These are phyloP conservation scores for Amylocarpus encephaloides DNA, from an alignment of 2,329 filamentous ascomycete species.

Conservation along the genomic window DNA sequence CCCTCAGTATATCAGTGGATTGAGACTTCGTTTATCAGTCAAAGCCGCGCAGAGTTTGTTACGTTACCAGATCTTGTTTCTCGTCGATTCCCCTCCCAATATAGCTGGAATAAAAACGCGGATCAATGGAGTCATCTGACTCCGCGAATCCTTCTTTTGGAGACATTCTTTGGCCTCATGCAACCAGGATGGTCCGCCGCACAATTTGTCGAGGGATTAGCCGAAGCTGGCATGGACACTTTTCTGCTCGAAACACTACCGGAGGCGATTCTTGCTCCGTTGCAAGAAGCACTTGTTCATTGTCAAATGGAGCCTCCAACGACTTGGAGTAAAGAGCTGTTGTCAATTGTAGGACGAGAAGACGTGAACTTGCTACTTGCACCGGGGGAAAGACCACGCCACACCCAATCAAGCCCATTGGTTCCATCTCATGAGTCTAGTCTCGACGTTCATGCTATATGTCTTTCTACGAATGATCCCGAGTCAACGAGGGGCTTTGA, in stretches of 20 bases:
- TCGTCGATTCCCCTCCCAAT: constrained; percentile 18
- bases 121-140: constrained; percentile 34
- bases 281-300: constrained; percentile 77
- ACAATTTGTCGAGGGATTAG: constrained; percentile 68
- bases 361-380: constrained; percentile 67
- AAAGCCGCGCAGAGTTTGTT: constrained; percentile 37
- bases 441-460: constrained; percentile 75
- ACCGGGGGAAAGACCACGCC: constrained; percentile 35
- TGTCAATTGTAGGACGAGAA: constrained; percentile 72
- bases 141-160: constrained; percentile 65
- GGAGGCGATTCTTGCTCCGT: constrained; percentile 70
- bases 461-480: constrained; percentile 54
- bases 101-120: constrained; percentile 10
- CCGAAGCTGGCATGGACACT: constrained; percentile 59
- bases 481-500: constrained; percentile 57
- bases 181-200: constrained; percentile 45
- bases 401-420: constrained; percentile 22
- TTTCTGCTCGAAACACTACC: constrained; percentile 75
- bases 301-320: constrained; percentile 79
- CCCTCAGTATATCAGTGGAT: constrained; percentile 55
- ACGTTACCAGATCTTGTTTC: constrained; percentile 44
- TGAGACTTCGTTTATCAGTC: constrained; percentile 34
- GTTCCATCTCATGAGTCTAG: constrained; percentile 57
- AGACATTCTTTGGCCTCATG: constrained; percentile 57
- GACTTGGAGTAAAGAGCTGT: constrained; percentile 64